Evolutionary conservation across 148 eudicot species (phyloP).

Genomic region (Gaultheria prostrata): DNA sequence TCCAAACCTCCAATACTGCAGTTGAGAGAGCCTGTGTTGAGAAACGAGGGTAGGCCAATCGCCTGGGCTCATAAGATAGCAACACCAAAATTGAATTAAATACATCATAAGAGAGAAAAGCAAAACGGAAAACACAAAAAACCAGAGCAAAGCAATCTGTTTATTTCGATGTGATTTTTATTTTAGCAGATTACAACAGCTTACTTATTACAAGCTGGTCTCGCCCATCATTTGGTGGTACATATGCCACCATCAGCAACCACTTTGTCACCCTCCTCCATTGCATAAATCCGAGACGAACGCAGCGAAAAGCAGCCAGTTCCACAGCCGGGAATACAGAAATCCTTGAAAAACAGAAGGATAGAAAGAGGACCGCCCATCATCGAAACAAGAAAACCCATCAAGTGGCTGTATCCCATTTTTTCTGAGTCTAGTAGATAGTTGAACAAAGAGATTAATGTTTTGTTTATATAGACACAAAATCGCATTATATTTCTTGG

Average conservation of each 20-base stretch:
- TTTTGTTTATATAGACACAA: background rate
- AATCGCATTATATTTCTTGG: background rate
- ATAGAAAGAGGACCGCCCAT: background rate
- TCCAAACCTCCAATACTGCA: too few species aligned
- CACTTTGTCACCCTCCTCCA: background rate
- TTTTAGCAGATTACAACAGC: background rate
- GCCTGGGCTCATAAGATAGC: background rate
- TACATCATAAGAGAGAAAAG: background rate
- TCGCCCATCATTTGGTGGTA: background rate
- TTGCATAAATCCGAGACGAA: background rate
- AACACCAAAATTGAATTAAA: background rate
- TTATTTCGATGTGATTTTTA: background rate
- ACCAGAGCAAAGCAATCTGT: background rate
- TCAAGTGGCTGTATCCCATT: background rate
- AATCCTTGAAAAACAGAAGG: background rate
- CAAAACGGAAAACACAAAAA: background rate
- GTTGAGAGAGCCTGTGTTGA: too few species aligned
- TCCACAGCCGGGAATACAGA: background rate
- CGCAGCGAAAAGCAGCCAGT: background rate
- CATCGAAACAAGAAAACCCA: background rate
- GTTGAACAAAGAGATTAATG: background rate
- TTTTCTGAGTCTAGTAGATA: background rate
- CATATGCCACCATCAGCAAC: background rate
- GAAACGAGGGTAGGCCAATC: too few species aligned
- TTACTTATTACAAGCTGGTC: background rate